Base-by-base conservation (phyloP, 768 basidiomycete species). In the Gloeophyllum trabeum region DNA sequence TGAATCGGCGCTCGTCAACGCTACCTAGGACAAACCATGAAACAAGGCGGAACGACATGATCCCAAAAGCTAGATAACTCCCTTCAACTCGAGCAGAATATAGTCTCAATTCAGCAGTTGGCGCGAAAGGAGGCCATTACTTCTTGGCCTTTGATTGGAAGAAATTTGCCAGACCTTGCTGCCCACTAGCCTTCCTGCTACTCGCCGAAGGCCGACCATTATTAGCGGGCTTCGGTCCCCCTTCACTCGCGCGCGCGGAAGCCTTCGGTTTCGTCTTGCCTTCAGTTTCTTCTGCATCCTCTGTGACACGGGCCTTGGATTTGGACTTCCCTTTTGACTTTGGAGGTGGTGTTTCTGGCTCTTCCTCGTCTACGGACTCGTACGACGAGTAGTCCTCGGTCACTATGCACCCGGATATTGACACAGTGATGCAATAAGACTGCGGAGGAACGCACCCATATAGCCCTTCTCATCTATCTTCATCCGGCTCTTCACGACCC, bases 351-450 rank as follows among this genome's bases (percentile, higher is more conserved):
- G 36, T 7, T 21, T 56, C 67, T 2, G 58, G 57, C 44, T 71
- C 75, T 22, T 79, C 69, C 43, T 77, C 81, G 5, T 72, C 73
- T 5, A 81, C 81, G 6, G 84, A 86, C 59, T 90, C 86, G 53
- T 84, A 89, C 14, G 75, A 76, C 5, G 83, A 83, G 54, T 84
- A 82, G 54, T 89, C 87, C 54, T 85, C 80, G 26, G 71, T 79
- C 13, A 73, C 87, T 18, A 23, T 2, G 20, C 36, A 44, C 6
- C 43, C 18, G 28, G 18, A 19, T 10, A n/a, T n/a, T n/a, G n/a
- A n/a, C n/a, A n/a, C n/a, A n/a, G n/a, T n/a, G n/a, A n/a, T n/a
- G n/a, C n/a, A n/a, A n/a, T n/a, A n/a, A n/a, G n/a, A n/a, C n/a
- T n/a, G n/a, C n/a, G n/a, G n/a, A n/a, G n/a, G 14, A 28, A 24